Conservation (phyloP, 805 yeast species). For the Metschnikowia chrysomelidarum region DNA sequence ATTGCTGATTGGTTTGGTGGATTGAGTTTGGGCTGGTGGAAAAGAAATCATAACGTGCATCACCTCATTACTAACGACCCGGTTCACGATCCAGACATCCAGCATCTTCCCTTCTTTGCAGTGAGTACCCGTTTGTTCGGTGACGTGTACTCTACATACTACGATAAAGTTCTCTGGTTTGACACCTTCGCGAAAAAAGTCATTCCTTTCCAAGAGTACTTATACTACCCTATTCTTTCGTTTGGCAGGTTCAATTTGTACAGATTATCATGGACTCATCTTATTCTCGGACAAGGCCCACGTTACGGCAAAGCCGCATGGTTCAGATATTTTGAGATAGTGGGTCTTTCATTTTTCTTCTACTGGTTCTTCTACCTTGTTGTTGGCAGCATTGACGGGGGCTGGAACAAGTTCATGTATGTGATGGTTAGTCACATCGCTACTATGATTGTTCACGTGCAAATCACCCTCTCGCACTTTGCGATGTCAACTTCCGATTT, state of each 20-base stretch:
- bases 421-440: constrained; percentile 73
- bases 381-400: constrained; percentile 52
- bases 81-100: constrained; percentile 91
- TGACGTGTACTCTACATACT: constrained; percentile 75
- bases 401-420: constrained; percentile 54
- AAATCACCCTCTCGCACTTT: constrained; percentile 84
- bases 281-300: constrained; percentile 77
- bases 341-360: constrained; percentile 65
- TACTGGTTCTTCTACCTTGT: constrained; percentile 80
- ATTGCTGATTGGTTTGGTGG: constrained; percentile 87
- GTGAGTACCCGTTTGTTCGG: constrained; percentile 71
- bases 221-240: constrained; percentile 75
- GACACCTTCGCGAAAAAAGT: constrained; percentile 60
- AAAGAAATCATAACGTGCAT: constrained; percentile 89
- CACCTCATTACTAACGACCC: constrained; percentile 91
- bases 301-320: constrained; percentile 79
- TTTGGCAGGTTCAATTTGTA: constrained; percentile 87
- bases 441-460: constrained; percentile 92
- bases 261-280: constrained; percentile 74
- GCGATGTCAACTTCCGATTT: constrained; percentile 91
- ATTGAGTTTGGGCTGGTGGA: constrained; percentile 92
- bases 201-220: constrained; percentile 63
- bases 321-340: constrained; percentile 76
- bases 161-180: constrained; percentile 63
- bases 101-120: constrained; percentile 88